Conservation (phyloP, 768 basidiomycete species). For the Serendipita sp. region DNA sequence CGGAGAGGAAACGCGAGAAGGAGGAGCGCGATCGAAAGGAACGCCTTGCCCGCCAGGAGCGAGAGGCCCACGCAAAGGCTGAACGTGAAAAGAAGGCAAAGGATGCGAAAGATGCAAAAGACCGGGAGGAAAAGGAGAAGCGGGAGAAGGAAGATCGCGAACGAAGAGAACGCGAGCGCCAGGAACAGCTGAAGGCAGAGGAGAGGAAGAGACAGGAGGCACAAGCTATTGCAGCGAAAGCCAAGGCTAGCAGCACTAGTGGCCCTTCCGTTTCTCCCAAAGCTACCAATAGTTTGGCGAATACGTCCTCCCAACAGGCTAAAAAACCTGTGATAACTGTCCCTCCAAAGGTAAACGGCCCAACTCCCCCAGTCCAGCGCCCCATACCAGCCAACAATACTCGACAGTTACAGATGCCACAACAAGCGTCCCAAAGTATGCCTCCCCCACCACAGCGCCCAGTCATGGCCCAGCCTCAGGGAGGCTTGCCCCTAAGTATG, state of each 20-base stretch:
- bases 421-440: slow-evolving; percentile 1
- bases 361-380: neutral
- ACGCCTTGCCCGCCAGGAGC: slow-evolving; percentile 33
- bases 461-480: slow-evolving; percentile 33
- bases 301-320: neutral
- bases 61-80: slow-evolving; percentile 30
- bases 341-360: neutral
- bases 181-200: slow-evolving; percentile 2
- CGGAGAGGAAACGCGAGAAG: slow-evolving; percentile 55
- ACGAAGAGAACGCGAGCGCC: slow-evolving; percentile 9
- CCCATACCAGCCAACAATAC: neutral
- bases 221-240: slow-evolving; percentile 12
- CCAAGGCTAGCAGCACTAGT: slow-evolving; percentile 9
- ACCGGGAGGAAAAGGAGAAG: slow-evolving; percentile 28
- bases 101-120: slow-evolving; percentile 42
- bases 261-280: neutral
- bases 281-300: neutral
- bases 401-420: slow-evolving; percentile 2
- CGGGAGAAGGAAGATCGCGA: slow-evolving; percentile 17
- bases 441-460: slow-evolving; percentile 24
- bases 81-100: slow-evolving; percentile 40
- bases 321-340: neutral
- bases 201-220: slow-evolving; percentile 12
- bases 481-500: slow-evolving; percentile 26
- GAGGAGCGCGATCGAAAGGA: slow-evolving; percentile 56